These are phyloP conservation scores for Podila minutissima DNA, from an alignment of 192 early-diverging fungal species.

Conservation along the genomic window DNA sequence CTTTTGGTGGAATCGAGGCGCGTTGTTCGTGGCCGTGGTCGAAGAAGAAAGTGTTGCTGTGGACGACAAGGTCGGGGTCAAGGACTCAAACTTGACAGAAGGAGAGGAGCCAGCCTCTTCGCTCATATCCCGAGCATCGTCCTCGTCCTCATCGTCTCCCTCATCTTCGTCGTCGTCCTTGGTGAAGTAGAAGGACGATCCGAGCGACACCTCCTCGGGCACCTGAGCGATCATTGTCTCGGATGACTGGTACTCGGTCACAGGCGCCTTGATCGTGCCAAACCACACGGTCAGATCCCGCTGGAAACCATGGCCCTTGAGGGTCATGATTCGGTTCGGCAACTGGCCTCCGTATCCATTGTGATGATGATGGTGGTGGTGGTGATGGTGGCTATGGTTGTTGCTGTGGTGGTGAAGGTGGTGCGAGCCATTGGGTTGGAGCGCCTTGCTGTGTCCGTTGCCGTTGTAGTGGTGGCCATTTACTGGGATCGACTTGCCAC, in stretches of 20 bases:
- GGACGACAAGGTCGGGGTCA: neutral
- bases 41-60: neutral
- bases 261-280: conserved; percentile 65
- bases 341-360: conserved; percentile 47
- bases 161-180: conserved; percentile 49
- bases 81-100: neutral
- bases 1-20: neutral
- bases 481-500: conserved; percentile 22
- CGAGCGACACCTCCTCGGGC: conserved; percentile 52
- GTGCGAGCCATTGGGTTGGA: conserved; percentile 10
- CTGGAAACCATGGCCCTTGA: conserved; percentile 77
- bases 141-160: conserved; percentile 21
- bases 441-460: conserved; percentile 19
- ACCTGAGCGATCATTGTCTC: conserved; percentile 57
- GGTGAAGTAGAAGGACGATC: conserved; percentile 43
- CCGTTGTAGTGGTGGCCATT: conserved; percentile 11
- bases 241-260: conserved; percentile 57
- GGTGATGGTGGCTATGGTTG: neutral
- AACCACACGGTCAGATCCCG: conserved; percentile 79
- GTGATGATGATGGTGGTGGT: conserved; percentile 28
- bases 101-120: neutral
- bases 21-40: neutral
- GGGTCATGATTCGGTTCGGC: conserved; percentile 59
- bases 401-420: conserved; percentile 6
- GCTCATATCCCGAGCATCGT: conserved; percentile 9